Evolutionary conservation across 495 filamentous ascomycete species (phyloP).

Genomic region (Penicillium turbatum): DNA sequence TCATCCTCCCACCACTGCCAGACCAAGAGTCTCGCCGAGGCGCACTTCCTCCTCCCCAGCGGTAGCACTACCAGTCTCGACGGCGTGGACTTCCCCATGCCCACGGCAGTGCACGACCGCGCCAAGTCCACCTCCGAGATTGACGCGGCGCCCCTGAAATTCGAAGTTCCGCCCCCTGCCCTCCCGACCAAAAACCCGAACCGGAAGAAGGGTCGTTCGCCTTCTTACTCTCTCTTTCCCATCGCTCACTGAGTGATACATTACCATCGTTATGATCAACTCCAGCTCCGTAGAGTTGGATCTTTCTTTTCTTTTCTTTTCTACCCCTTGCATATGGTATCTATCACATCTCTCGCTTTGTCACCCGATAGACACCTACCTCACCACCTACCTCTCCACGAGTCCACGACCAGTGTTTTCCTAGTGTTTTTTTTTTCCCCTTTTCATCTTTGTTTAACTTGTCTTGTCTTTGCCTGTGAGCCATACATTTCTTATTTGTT

Average conservation of each 20-base stretch:
- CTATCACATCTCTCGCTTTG: constrained; percentile 7
- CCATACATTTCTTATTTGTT: constrained; percentile 3
- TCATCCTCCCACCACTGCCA: constrained; percentile 38
- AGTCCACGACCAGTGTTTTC: constrained; percentile 16
- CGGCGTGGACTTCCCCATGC: constrained; percentile 14
- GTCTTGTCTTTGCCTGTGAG: constrained; percentile 12
- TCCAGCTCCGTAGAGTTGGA: not conserved
- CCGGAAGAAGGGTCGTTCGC: constrained; percentile 33
- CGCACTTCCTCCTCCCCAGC: constrained; percentile 25
- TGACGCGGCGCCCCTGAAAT: constrained; percentile 14
- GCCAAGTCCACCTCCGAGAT: constrained; percentile 37
- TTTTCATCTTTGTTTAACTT: constrained; percentile 3
- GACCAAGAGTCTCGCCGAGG: constrained; percentile 40
- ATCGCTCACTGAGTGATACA: constrained; percentile 12
- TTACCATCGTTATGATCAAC: not conserved
- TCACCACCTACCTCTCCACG: constrained; percentile 12
- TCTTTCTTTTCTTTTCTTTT: not conserved
- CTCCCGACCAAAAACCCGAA: constrained; percentile 20
- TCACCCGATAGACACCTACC: constrained; percentile 8
- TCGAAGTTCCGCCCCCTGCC: constrained; percentile 9
- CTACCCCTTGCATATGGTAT: constrained; percentile 7
- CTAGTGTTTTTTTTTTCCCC: constrained; percentile 7
- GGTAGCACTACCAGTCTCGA: constrained; percentile 28
- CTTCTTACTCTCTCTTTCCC: constrained; percentile 48
- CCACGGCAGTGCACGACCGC: constrained; percentile 29